phyloP scores from a whole-genome alignment of 2,329 filamentous ascomycete genomes.

The Nemania sp. region DNA sequence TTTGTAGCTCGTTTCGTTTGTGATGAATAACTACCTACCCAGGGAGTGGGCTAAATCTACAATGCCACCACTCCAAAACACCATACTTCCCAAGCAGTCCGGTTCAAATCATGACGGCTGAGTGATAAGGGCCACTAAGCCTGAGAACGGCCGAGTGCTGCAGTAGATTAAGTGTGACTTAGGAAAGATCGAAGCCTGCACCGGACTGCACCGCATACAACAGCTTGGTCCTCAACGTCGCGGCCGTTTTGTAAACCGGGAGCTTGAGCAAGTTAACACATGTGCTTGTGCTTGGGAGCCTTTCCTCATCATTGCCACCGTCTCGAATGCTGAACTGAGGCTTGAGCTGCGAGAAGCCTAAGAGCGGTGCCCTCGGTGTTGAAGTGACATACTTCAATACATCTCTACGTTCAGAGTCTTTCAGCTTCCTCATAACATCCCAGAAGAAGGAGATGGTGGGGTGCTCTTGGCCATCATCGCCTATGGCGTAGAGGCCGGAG shows the following conservation, averaged over 20 bases:
- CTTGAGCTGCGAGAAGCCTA: constrained; percentile 85
- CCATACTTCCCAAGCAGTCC: neutral
- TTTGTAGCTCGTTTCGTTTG: constrained; percentile 6
- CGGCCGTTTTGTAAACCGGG: constrained; percentile 74
- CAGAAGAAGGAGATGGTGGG: constrained; percentile 87
- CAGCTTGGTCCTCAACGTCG: constrained; percentile 74
- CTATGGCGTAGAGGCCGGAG: constrained; percentile 84
- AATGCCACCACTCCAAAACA: neutral
- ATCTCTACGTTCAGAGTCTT: constrained; percentile 77
- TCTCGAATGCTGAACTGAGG: constrained; percentile 91
- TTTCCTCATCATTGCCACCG: constrained; percentile 72
- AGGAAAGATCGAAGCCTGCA: constrained; percentile 87
- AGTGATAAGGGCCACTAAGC: neutral
- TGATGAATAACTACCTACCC: constrained; percentile 2
- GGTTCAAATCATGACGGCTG: neutral
- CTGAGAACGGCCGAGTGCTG: neutral
- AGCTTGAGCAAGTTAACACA: constrained; percentile 95
- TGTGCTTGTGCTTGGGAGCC: constrained; percentile 91
- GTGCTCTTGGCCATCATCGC: constrained; percentile 87
- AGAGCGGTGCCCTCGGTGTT: constrained; percentile 83
- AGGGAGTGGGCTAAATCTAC: constrained; percentile 2
- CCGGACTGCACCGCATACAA: constrained; percentile 88
- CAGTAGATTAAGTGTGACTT: constrained; percentile 1
- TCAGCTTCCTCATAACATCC: constrained; percentile 79
- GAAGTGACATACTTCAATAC: constrained; percentile 96